A percentile compares a stretch with the other conserved stretches of the same genome.
These are phyloP conservation scores for Syzygium malaccense DNA, from an alignment of 441 rosid genomes.

Conservation along the genomic window DNA sequence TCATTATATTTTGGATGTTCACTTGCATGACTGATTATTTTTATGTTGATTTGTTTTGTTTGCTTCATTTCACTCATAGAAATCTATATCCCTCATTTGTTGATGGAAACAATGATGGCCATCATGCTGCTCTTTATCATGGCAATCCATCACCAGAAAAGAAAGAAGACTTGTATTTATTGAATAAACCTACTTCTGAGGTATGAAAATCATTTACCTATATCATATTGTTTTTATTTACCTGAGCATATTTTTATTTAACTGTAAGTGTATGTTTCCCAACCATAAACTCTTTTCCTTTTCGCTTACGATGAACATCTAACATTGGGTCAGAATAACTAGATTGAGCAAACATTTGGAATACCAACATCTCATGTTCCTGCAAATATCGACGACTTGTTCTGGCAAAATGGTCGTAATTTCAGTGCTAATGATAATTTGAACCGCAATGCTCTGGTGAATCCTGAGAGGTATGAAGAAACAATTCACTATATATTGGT, in stretches of 20 bases:
- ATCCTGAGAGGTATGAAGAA: background rate
- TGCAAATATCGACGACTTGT: background rate
- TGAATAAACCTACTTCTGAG: background rate
- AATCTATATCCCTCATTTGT: background rate
- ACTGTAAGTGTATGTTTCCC: background rate
- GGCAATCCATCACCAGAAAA: background rate
- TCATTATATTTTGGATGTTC: background rate
- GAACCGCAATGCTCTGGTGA: background rate
- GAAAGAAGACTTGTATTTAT: background rate
- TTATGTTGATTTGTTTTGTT: background rate
- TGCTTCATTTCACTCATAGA: background rate
- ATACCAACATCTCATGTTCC: background rate
- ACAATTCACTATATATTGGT: background rate
- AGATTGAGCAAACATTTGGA: background rate
- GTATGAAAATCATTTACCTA: background rate
- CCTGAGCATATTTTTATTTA: background rate
- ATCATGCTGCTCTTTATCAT: background rate
- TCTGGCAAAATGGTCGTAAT: background rate
- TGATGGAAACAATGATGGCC: background rate
- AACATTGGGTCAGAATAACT: background rate
- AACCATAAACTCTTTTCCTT: background rate
- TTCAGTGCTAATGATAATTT: background rate
- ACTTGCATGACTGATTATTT: background rate
- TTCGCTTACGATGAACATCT: background rate
- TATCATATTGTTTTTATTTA: background rate